Percentiles rank a stretch among this genome's conserved stretches.
These are phyloP conservation scores for Fusarium euwallaceae DNA, from an alignment of 2,329 filamentous ascomycete genomes.

Conservation along the genomic window DNA sequence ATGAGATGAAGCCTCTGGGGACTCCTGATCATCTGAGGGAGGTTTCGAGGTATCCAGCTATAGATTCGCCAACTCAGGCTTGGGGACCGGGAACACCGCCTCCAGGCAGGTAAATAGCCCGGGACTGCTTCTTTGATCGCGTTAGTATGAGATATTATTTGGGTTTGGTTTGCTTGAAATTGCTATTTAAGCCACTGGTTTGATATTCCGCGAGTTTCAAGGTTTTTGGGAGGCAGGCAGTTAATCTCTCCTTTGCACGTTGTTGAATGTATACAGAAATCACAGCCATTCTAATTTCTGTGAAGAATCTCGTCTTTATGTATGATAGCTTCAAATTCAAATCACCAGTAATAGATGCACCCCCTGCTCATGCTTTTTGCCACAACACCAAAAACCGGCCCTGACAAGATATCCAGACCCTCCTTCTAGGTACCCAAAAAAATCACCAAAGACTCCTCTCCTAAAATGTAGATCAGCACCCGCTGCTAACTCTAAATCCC, in stretches of 20 bases:
- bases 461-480: background rate
- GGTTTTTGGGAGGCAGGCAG: background rate
- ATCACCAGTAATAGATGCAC: background rate
- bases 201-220: background rate
- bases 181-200: background rate
- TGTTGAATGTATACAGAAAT: background rate
- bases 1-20: constrained; percentile 31
- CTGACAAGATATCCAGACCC: background rate
- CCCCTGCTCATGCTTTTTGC: background rate
- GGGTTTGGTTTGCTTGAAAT: background rate
- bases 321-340: background rate
- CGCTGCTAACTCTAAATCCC: background rate
- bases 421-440: background rate
- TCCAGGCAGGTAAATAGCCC: background rate
- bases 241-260: background rate
- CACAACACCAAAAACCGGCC: background rate
- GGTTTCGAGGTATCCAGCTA: constrained; percentile 31
- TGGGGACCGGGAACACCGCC: background rate
- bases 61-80: background rate
- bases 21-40: constrained; percentile 41
- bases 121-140: background rate
- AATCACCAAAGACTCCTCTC: background rate
- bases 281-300: background rate
- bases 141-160: background rate
- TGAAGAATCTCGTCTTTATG: background rate